These are phyloP conservation scores for Aciculoconidium aculeatum DNA, from an alignment of 805 yeast species.

Conservation along the genomic window DNA sequence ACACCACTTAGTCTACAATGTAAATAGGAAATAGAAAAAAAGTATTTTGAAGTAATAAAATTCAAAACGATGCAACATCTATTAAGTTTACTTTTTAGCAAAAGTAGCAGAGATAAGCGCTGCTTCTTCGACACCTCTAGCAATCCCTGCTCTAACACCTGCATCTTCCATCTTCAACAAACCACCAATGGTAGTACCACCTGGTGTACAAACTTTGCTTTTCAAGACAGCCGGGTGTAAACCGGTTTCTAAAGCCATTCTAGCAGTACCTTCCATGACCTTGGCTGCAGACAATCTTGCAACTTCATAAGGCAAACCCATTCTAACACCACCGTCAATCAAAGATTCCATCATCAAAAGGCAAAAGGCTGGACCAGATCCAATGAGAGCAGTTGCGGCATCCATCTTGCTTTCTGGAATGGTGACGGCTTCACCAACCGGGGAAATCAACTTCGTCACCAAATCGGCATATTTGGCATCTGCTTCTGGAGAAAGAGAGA, in stretches of 20 bases:
- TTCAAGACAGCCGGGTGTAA: slow-evolving; percentile 86
- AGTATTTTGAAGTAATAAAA: background rate
- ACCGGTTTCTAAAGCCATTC: slow-evolving; percentile 78
- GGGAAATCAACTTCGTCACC: slow-evolving; percentile 48
- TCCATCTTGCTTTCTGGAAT: slow-evolving; percentile 92
- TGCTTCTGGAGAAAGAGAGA: slow-evolving; percentile 61
- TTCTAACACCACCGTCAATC: slow-evolving; percentile 88
- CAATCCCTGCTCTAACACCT: slow-evolving; percentile 81
- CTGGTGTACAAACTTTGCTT: slow-evolving; percentile 91
- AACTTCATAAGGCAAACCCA: slow-evolving; percentile 85
- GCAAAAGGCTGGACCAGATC: slow-evolving; percentile 95
- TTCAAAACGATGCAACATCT: background rate
- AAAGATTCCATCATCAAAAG: slow-evolving; percentile 84
- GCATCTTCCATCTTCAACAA: slow-evolving; percentile 86
- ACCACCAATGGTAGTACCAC: slow-evolving; percentile 97
- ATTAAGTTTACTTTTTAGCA: slow-evolving; percentile 25
- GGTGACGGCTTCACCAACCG: slow-evolving; percentile 62
- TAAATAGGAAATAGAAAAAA: slow-evolving; percentile 1
- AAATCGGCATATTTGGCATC: slow-evolving; percentile 36
- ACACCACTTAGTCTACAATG: slow-evolving; percentile 1
- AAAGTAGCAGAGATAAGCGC: slow-evolving; percentile 67
- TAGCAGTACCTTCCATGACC: slow-evolving; percentile 90
- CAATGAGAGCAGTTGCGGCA: slow-evolving; percentile 90
- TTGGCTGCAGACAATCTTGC: slow-evolving; percentile 87
- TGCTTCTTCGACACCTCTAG: slow-evolving; percentile 87